Percentiles rank a stretch among this genome's conserved stretches.
Conservation (phyloP, 352 stramenopile species). For the Phytophthora capsici region DNA sequence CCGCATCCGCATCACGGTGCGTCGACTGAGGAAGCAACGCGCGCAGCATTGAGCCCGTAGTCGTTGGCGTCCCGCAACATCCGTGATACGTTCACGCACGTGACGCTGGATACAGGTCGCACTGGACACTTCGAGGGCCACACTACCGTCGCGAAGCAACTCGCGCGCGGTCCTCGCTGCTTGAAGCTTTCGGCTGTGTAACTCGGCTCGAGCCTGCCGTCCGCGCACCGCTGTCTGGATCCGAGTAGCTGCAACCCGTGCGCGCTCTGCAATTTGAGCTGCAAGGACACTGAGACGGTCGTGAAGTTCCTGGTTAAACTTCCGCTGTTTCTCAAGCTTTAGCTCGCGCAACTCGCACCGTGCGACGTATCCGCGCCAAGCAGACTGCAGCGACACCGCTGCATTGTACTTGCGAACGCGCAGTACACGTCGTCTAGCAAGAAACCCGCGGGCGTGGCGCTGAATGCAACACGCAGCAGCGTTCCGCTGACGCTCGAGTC, state of each 20-base stretch:
- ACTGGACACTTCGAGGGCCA: constrained; percentile 32
- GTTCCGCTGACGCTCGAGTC: constrained; percentile 15
- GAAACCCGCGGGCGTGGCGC: constrained; percentile 36
- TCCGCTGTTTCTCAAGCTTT: constrained; percentile 13
- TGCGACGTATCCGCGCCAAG: constrained; percentile 41
- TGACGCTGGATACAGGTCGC: constrained; percentile 50
- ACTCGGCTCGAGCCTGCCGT: constrained; percentile 20
- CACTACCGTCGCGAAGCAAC: not conserved
- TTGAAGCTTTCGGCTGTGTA: constrained; percentile 24
- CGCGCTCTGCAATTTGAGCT: constrained; percentile 22
- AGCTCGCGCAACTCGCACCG: constrained; percentile 16
- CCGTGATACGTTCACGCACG: constrained; percentile 36
- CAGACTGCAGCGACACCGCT: constrained; percentile 39
- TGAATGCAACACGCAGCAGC: constrained; percentile 49
- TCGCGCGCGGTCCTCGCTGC: constrained; percentile 25
- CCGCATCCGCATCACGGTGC: constrained; percentile 22
- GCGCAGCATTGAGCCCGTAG: constrained; percentile 45
- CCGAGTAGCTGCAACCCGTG: constrained; percentile 31
- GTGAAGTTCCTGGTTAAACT: constrained; percentile 18
- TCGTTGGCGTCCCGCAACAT: not conserved
- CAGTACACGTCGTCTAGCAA: constrained; percentile 28
- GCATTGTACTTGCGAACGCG: constrained; percentile 17
- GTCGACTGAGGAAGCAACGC: constrained; percentile 49
- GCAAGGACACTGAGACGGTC: constrained; percentile 8
- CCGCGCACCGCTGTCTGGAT: constrained; percentile 45